Percentiles rank a stretch among this genome's conserved stretches.
These are phyloP conservation scores for Solanum dulcamara DNA, from an alignment of 257 asterid species.

Conservation along the genomic window DNA sequence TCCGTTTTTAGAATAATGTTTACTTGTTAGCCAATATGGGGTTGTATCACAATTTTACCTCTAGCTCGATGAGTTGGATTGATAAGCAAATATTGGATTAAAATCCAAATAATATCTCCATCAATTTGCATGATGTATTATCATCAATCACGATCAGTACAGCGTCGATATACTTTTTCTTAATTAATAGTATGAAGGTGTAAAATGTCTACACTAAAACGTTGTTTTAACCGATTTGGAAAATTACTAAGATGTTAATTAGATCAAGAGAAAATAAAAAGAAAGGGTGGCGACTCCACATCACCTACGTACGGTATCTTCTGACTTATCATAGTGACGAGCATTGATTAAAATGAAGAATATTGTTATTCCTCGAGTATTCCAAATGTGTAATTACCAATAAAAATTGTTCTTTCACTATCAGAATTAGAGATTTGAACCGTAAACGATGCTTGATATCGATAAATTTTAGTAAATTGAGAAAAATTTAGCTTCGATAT, in stretches of 20 bases:
- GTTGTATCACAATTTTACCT: conserved; percentile 14
- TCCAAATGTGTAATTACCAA: neutral
- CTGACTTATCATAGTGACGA: neutral
- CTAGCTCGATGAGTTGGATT: neutral
- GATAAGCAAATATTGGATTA: neutral
- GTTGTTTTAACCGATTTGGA: neutral
- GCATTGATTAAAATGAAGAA: neutral
- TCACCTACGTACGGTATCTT: neutral
- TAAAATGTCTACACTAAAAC: too few species aligned
- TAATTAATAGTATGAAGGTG: neutral
- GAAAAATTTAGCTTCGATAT: too few species aligned
- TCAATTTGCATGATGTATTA: neutral
- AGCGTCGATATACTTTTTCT: neutral
- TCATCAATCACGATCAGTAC: neutral
- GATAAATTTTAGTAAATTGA: too few species aligned
- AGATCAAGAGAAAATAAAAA: neutral
- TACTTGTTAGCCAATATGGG: neutral
- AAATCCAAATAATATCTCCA: neutral
- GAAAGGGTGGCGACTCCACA: neutral
- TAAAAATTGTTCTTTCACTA: too few species aligned
- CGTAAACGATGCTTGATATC: too few species aligned
- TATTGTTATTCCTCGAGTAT: neutral
- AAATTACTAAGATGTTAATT: neutral
- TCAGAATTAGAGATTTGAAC: too few species aligned
- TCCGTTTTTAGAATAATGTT: neutral